Conservation (phyloP, 768 basidiomycete genomes). For the Serendipita sp. region DNA sequence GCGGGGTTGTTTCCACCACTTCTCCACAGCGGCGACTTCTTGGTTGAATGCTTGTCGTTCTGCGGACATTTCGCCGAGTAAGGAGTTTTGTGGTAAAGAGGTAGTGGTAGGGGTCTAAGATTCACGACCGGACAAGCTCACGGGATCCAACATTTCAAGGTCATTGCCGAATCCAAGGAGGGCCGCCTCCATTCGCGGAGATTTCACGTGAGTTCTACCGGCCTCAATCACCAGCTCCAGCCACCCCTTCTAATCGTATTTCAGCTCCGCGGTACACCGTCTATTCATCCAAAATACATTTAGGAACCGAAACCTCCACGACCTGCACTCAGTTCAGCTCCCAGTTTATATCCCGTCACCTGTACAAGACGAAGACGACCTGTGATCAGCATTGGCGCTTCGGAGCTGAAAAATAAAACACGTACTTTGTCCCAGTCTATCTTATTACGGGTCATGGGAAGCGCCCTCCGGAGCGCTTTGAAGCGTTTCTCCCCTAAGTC, state of each 20-base stretch:
- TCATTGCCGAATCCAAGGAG: neutral
- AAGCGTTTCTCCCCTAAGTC: slow-evolving; percentile 90
- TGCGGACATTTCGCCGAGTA: slow-evolving; percentile 9
- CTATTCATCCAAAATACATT: neutral
- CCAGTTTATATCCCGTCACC: slow-evolving; percentile 53
- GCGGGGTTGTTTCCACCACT: slow-evolving; percentile 89
- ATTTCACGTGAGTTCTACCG: neutral
- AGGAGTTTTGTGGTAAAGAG: neutral
- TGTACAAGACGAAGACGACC: slow-evolving; percentile 11
- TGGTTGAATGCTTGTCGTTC: slow-evolving; percentile 46
- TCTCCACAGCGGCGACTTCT: slow-evolving; percentile 73
- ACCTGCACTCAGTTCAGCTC: slow-evolving; percentile 55
- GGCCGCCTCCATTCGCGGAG: slow-evolving; percentile 2
- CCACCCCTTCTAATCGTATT: neutral
- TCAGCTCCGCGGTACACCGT: neutral
- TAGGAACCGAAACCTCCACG: slow-evolving; percentile 33
- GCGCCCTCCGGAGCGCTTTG: slow-evolving; percentile 72
- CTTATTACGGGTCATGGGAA: slow-evolving; percentile 87
- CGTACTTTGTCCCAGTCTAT: slow-evolving; percentile 87
- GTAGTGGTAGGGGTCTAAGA: neutral
- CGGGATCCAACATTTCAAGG: too few relatives aligned
- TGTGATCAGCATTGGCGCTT: neutral
- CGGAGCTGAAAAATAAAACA: neutral
- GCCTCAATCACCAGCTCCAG: neutral
- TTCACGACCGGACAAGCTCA: neutral